Evolutionary conservation across 2,329 filamentous ascomycete genomes (phyloP), one percentile per base, ranked within the genome.

Genomic region (Byssochlamys sp.): DNA sequence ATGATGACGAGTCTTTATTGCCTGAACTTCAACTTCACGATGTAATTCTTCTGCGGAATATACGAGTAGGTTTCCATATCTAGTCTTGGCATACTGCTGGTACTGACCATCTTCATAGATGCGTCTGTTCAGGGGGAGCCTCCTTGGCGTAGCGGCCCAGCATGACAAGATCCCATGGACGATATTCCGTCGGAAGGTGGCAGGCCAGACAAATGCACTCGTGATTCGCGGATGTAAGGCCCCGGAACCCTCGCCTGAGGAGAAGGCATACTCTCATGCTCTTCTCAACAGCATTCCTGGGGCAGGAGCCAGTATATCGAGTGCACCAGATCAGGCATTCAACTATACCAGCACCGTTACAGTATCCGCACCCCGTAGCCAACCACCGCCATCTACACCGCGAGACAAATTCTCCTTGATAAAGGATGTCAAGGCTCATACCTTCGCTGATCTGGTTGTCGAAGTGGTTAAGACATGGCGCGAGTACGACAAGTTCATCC

Each of bases 361-460:
- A 35, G 33, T 29, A 19, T 12, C 19, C 9, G 39, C 14, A 27
- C 35, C 54, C 26, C 25, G 19, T 26, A 39, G 39, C 11, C 1
- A 5, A 9, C 19, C n/a, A 9, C 2, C 11, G 2, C n/a, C 31
- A 10, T n/a, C 24, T 35, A 58, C 52, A 25, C 50, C 50, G 12
- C 53, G 52, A 51, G 55, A 60, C 50, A 90, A 87, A 67, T 87
- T 86, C 65, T 77, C 76, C 35, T 74, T 86, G 19, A 79, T 96
- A 55, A 78, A 86, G 61, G 82, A 91, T 63, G 73, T 90, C 1
- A 65, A 73, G 2, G 73, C 80, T 0, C 70, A 71, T 12, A 76
- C 65, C 0, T 95, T 86, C 66, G 84, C 81, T 64, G 84, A 96
- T 67, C 68, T 95, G 1, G 76, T 89, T 19, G 90, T 82, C 1